phyloP scores from a whole-genome alignment of 768 basidiomycete species.

The Saitozyma sp. region DNA sequence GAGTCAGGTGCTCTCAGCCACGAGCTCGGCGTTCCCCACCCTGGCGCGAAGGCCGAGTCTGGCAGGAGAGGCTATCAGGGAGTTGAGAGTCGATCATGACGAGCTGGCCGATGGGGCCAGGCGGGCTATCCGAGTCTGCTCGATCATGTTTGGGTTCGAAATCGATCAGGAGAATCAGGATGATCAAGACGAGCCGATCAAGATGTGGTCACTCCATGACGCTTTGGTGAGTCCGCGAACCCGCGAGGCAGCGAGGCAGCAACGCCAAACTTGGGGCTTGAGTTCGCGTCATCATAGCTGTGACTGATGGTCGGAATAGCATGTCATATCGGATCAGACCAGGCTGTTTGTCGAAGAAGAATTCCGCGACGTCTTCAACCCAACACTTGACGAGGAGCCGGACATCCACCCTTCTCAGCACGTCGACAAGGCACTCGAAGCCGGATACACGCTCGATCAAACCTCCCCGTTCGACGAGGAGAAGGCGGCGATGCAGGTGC shows the following conservation, averaged over 20 bases:
- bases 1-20: slow-evolving; percentile 16
- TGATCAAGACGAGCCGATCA: slow-evolving; percentile 27
- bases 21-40: slow-evolving; percentile 9
- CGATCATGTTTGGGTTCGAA: slow-evolving; percentile 28
- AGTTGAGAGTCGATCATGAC: slow-evolving; percentile 12
- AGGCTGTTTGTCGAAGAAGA: slow-evolving; percentile 35
- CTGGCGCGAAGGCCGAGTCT: background rate
- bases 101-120: slow-evolving; percentile 9
- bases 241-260: too few relatives aligned
- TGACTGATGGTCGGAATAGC: slow-evolving; percentile 14
- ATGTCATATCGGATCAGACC: slow-evolving; percentile 33
- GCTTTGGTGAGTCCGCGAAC: slow-evolving; percentile 30
- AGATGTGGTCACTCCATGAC: slow-evolving; percentile 32
- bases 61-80: slow-evolving; percentile 13
- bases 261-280: background rate
- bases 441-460: background rate
- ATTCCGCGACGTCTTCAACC: slow-evolving; percentile 29
- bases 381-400: slow-evolving; percentile 2
- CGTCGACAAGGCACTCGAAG: background rate
- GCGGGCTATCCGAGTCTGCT: slow-evolving; percentile 18
- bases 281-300: background rate
- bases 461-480: too few relatives aligned
- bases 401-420: background rate
- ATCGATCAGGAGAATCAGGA: slow-evolving; percentile 14
- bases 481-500: too few relatives aligned